Conservation (phyloP, 2,329 filamentous ascomycete genomes). For the Curvularia lunata region DNA sequence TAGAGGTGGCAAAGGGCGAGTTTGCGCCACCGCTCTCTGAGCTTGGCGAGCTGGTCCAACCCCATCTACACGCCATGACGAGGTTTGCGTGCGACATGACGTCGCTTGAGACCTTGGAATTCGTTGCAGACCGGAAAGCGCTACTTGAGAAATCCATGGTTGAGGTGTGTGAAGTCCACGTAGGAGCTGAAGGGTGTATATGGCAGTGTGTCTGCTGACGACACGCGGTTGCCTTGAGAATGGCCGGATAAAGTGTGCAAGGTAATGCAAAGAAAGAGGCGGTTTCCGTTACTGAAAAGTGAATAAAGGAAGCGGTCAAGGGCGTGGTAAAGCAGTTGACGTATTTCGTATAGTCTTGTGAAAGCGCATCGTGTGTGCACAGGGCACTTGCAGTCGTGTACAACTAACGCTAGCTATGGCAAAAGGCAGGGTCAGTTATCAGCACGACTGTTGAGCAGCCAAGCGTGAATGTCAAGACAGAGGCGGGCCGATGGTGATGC, state of each 20-base stretch:
- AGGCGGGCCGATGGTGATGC: slow-evolving; percentile 23
- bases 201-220: slow-evolving; percentile 33
- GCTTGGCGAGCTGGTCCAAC: slow-evolving; percentile 40
- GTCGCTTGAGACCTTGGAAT: slow-evolving; percentile 36
- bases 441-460: slow-evolving; percentile 1
- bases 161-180: not conserved
- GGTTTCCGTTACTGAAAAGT: slow-evolving; percentile 2
- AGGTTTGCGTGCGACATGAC: slow-evolving; percentile 43
- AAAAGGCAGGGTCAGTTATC: slow-evolving; percentile 12
- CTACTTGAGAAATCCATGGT: slow-evolving; percentile 44
- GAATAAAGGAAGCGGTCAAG: slow-evolving; percentile 14
- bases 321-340: slow-evolving; percentile 20
- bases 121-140: slow-evolving; percentile 28
- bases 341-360: slow-evolving; percentile 24
- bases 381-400: slow-evolving; percentile 27
- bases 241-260: not conserved
- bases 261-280: slow-evolving; percentile 7
- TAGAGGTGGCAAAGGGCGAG: slow-evolving; percentile 12
- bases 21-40: slow-evolving; percentile 15
- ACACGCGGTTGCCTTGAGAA: slow-evolving; percentile 33
- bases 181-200: slow-evolving; percentile 4
- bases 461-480: slow-evolving; percentile 12
- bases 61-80: slow-evolving; percentile 45
- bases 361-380: slow-evolving; percentile 36
- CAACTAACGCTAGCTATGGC: slow-evolving; percentile 24